Evolutionary conservation across 1,139 yeast genomes (phyloP).

Genomic region (Sugiyamaella neomexicana): DNA sequence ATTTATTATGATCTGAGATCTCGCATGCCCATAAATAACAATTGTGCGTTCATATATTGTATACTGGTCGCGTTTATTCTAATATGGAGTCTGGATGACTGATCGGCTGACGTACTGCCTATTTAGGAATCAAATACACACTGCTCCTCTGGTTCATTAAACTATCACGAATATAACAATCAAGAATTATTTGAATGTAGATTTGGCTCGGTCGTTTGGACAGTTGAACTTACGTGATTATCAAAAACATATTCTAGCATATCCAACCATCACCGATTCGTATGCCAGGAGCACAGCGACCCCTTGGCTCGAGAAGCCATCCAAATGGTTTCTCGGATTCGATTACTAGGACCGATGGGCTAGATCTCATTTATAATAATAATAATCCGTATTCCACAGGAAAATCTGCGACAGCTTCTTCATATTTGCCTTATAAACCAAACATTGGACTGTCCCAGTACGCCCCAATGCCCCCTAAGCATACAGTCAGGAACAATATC

Average conservation of each 20-base stretch:
- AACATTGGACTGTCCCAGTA: no score
- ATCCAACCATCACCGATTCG: not conserved
- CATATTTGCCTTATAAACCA: no score
- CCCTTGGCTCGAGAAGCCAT: conserved; percentile 13
- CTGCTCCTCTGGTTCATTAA: no score
- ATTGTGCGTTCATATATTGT: no score
- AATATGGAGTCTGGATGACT: not conserved
- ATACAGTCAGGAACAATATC: no score
- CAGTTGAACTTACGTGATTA: no score
- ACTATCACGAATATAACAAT: not conserved
- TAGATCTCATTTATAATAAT: no score
- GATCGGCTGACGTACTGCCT: not conserved
- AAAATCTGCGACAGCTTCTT: no score
- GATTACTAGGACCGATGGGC: not conserved
- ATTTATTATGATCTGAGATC: no score
- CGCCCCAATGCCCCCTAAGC: no score
- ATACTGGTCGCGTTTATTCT: not conserved
- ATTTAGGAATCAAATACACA: conserved; percentile 5
- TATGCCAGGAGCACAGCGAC: conserved; percentile 7
- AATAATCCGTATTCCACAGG: no score
- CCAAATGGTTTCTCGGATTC: conserved; percentile 9
- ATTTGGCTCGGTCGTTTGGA: not conserved
- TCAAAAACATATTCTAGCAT: not conserved
- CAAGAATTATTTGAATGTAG: not conserved
- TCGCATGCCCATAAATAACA: no score